Evolutionary conservation across 345 rosid genomes (phyloP).

Genomic region (Bruguiera parviflora): DNA sequence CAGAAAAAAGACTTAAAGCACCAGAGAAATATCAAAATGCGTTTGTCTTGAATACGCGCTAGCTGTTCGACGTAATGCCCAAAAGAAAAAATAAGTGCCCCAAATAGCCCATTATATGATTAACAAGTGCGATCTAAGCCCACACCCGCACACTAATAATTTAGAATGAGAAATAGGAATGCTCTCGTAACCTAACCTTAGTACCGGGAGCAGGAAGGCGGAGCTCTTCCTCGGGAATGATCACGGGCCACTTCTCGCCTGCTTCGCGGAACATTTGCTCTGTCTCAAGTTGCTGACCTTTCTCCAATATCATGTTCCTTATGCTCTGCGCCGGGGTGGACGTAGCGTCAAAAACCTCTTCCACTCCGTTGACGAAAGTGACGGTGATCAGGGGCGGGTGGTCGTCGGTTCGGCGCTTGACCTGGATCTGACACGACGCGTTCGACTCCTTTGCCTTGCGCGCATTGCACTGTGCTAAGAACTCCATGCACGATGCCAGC

Average conservation of each 20-base stretch:
- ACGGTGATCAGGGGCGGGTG: conserved; percentile 77
- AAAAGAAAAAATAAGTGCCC: not conserved
- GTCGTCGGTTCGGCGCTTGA: conserved; percentile 89
- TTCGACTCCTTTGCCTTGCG: conserved; percentile 86
- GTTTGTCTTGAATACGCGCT: not conserved
- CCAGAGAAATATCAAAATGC: too few species aligned
- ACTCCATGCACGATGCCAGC: conserved; percentile 74
- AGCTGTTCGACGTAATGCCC: conserved; percentile 1
- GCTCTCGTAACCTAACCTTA: conserved; percentile 44
- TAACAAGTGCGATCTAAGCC: not conserved
- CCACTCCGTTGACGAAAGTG: conserved; percentile 81
- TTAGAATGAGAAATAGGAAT: not conserved
- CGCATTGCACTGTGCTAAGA: conserved; percentile 90
- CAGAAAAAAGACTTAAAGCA: too few species aligned
- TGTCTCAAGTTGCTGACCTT: conserved; percentile 73
- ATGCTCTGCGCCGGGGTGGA: conserved; percentile 73
- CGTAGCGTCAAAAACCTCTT: conserved; percentile 72
- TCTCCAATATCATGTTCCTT: conserved; percentile 70
- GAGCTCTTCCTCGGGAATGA: conserved; percentile 77
- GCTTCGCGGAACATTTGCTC: conserved; percentile 95
- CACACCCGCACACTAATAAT: not conserved
- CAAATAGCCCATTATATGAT: too few species aligned
- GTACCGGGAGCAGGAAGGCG: conserved; percentile 59
- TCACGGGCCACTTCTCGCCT: conserved; percentile 84
- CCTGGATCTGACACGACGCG: conserved; percentile 68